Evolutionary conservation across 768 basidiomycete genomes (phyloP), one percentile per base, ranked within the genome.

Genomic region (Podaxis sp.): DNA sequence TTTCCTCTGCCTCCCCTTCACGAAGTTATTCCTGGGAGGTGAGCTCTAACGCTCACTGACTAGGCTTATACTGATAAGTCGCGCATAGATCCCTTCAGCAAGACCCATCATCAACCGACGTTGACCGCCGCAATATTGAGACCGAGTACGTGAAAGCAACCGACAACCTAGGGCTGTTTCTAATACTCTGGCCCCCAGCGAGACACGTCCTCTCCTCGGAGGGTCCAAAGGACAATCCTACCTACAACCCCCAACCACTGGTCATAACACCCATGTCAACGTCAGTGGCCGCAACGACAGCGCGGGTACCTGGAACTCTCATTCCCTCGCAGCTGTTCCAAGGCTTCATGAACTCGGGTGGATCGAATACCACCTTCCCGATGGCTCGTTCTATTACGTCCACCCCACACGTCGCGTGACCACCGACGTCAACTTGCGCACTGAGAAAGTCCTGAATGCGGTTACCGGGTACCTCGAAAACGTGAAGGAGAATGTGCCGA

Each of bases 351-450:
- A 81, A 11, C 80, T 86, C 18, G 91, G 91, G 3, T 93, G 91
- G 91, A 76, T 82, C 51, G 89, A 88, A 67, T 84, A 89, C 68
- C 76, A 81, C 21, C 82, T 93, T n/a, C 91, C 91, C 0, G 89
- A 91, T 65, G 83, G 83, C 9, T 73, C 81, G 3, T 74, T 82
- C 37, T 93, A 93, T 72, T 93, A 86, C 66, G 80, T 82, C 47
- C 88, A 91, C 67, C 81, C 83, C 3, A 82, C 79, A 11, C 71
- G 79, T 38, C 82, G 79, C 46, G 76, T 86, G 55, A 84, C 84
- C n/a, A 89, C 89, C 16, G 91, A 93, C 67, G 73, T 87, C 47
- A 84, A 91, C 64, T 72, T 93, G 51, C 81, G 88, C 47, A 76
- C 73, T 51, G 67, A 82, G 48, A 74, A 76, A 51, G 76, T 76